Conservation (phyloP, 768 basidiomycete genomes). For the Zangia roseola region DNA sequence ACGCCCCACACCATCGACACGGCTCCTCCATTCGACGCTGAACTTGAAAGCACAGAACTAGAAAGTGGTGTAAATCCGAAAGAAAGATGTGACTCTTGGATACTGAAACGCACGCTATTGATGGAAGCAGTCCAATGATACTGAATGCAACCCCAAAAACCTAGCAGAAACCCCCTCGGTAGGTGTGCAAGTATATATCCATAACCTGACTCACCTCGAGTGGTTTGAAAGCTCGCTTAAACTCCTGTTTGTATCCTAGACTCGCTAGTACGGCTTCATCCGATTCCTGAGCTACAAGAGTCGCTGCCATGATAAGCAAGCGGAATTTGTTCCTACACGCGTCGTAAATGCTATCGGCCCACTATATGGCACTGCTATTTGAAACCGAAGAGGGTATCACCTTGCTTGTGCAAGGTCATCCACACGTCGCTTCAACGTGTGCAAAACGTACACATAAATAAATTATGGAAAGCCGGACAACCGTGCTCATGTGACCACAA, state of each 20-base stretch:
- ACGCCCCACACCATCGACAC: slow-evolving; percentile 44
- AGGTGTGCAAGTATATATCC: background rate
- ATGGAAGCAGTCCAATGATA: slow-evolving; percentile 63
- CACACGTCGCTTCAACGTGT: too few species aligned
- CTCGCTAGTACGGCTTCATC: slow-evolving; percentile 29
- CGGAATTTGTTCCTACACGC: too few species aligned
- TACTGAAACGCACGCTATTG: slow-evolving; percentile 48
- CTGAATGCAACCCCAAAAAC: slow-evolving; percentile 70
- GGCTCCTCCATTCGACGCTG: slow-evolving; percentile 47
- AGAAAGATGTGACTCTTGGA: slow-evolving; percentile 8
- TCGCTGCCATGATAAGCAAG: background rate
- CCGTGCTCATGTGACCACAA: too few species aligned
- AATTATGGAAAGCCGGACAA: too few species aligned
- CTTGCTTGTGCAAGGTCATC: too few species aligned
- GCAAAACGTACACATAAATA: too few species aligned
- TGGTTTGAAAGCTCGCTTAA: slow-evolving; percentile 31
- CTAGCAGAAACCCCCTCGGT: slow-evolving; percentile 32
- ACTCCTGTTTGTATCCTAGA: slow-evolving; percentile 36
- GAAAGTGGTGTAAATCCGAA: background rate
- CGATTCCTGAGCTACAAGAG: slow-evolving; percentile 2
- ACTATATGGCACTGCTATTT: too few species aligned
- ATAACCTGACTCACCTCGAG: slow-evolving; percentile 22
- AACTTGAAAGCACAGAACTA: slow-evolving; percentile 42
- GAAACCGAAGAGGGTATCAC: too few species aligned
- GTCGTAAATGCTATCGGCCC: too few species aligned